Evolutionary conservation across 1,284 basidiomycete species (phyloP).

Genomic region (Singerocomus inundabilis): DNA sequence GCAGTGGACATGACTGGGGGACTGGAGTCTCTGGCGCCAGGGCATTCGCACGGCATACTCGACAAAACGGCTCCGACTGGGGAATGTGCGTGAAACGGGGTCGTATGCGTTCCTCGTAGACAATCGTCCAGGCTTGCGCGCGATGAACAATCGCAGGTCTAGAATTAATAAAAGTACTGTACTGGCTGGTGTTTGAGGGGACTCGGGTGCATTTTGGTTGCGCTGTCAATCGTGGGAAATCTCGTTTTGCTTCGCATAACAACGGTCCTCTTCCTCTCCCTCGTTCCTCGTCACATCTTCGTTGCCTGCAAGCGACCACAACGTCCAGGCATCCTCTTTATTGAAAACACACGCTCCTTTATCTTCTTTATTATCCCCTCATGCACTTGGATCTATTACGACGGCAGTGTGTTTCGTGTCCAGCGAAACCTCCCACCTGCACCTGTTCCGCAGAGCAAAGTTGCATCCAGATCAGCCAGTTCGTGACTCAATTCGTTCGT

Average conservation of each 20-base stretch:
- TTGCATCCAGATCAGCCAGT: constrained; percentile 63
- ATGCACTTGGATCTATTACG: constrained; percentile 55
- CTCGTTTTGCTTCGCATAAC: background rate
- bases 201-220: too few species aligned
- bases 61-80: too few species aligned
- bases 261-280: background rate
- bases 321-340: too few species aligned
- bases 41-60: background rate
- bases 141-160: too few species aligned
- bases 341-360: constrained; percentile 36
- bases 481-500: constrained; percentile 21
- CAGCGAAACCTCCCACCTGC: constrained; percentile 46
- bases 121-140: too few species aligned
- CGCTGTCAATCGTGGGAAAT: constrained; percentile 11
- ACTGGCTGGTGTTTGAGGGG: too few species aligned
- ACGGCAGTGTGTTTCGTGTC: constrained; percentile 46
- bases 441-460: constrained; percentile 51
- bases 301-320: constrained; percentile 1
- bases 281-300: background rate
- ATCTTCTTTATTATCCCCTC: constrained; percentile 32
- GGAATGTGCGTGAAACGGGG: too few species aligned
- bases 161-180: too few species aligned
- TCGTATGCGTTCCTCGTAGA: too few species aligned
- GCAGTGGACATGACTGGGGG: constrained; percentile 1
- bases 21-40: background rate